Percentiles rank a stretch among this genome's conserved stretches.
phyloP scores from a whole-genome alignment of 352 stramenopile species.

The Thraustochytrium sp. region DNA sequence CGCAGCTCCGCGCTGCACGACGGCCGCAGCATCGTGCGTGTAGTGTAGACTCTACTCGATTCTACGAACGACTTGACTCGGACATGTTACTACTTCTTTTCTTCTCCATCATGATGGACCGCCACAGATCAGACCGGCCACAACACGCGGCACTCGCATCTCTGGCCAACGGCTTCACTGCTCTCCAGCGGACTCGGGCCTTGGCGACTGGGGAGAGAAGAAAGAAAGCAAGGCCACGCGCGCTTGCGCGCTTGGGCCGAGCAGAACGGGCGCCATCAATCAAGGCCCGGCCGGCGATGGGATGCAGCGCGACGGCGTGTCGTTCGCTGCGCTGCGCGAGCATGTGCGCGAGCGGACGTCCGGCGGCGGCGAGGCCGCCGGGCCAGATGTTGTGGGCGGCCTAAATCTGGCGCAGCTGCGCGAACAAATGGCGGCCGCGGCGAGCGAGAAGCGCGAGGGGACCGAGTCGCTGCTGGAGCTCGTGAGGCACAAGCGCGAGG shows the following conservation, averaged over 20 bases:
- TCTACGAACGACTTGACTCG: neutral
- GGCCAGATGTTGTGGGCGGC: neutral
- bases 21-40: neutral
- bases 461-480: neutral
- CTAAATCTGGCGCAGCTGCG: neutral
- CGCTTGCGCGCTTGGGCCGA: too few species aligned
- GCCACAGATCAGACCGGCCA: too few species aligned
- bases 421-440: neutral
- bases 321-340: neutral
- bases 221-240: too few species aligned
- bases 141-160: too few species aligned
- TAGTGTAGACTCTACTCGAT: neutral
- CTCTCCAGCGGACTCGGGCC: too few species aligned
- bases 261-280: too few species aligned
- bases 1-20: neutral
- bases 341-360: neutral
- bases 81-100: too few species aligned
- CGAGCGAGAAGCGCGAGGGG: neutral
- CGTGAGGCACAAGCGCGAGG: constrained; percentile 5
- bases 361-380: neutral
- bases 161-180: too few species aligned
- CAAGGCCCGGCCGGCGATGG: too few species aligned
- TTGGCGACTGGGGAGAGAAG: too few species aligned
- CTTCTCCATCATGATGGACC: too few species aligned
- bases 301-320: too few species aligned